Evolutionary conservation across 805 yeast species (phyloP), one percentile per base, ranked within the genome.

Genomic region (Yarrowia sp.): DNA sequence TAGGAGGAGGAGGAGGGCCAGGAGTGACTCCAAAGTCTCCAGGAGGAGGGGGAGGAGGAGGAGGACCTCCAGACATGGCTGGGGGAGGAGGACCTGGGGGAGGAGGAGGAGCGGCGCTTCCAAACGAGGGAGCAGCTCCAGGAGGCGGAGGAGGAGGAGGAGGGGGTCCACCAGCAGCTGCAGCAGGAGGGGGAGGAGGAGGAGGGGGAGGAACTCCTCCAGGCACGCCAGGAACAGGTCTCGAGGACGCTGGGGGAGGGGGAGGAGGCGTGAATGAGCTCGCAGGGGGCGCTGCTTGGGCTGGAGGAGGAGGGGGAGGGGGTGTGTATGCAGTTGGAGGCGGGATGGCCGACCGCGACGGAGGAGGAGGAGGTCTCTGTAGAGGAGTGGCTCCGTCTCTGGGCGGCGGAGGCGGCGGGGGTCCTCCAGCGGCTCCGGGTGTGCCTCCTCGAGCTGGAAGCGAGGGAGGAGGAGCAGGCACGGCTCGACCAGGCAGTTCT

Each of bases 351-450:
- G 73, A 70, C 20, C 73, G 68, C 19, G 71, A 69, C 2, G 74
- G 75, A 1, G 72, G 72, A 6, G 73, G 68, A 9, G 74, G 70
- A 9, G 76, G 73, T 14, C 72, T n/a, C 33, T 39, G 33, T 2
- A 58, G 49, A 33, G 64, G 64, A 9, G 64, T 58, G 39, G 64
- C 24, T 17, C 64, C 64, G 42, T 58, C 70, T 9, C 75, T 72
- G 8, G 74, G 68, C 8, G 82, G 81, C 3, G 82, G 82, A 2
- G 84, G 80, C 14, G 83, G 83, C 7, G 82, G 80, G 13, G 70
- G 68, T 36, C 70, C 55, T 12, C 60, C 68, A n/a, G n/a, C n/a
- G 12, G 30, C 55, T 6, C 40, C 66, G 2, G 66, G 66, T 44
- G 50, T 43, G 39, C 47, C 44, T 53, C 49, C 61, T 43, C 50